phyloP scores from a whole-genome alignment of 352 stramenopile genomes.

The Phytophthora colocasiae region DNA sequence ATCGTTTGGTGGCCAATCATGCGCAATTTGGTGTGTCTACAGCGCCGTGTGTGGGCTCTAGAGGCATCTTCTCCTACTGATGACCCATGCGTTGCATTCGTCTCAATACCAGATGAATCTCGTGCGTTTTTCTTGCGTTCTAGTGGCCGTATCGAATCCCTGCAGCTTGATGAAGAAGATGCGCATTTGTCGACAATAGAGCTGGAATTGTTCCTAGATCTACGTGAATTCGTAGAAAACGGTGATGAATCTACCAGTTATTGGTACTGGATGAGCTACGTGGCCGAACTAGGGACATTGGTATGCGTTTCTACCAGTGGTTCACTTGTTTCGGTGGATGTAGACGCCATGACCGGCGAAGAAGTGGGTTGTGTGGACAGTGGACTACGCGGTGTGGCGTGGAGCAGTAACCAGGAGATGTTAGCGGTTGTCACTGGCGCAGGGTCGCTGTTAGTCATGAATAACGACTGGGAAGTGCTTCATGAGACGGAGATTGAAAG shows the following conservation, averaged over 20 bases:
- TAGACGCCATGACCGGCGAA: slow-evolving; percentile 53
- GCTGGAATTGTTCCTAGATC: slow-evolving; percentile 26
- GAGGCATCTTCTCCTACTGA: slow-evolving; percentile 3
- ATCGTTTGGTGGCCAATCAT: slow-evolving; percentile 34
- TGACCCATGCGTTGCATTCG: slow-evolving; percentile 33
- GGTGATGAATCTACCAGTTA: background rate
- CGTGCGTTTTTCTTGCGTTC: slow-evolving; percentile 45
- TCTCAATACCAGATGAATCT: slow-evolving; percentile 42
- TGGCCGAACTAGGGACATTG: slow-evolving; percentile 64
- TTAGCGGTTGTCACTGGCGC: slow-evolving; percentile 69
- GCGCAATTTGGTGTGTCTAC: slow-evolving; percentile 70
- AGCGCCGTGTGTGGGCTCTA: slow-evolving; percentile 53
- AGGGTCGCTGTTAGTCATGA: slow-evolving; percentile 76
- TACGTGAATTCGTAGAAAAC: slow-evolving; percentile 40
- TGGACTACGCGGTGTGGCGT: slow-evolving; percentile 68
- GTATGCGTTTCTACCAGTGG: slow-evolving; percentile 63
- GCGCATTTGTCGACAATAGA: slow-evolving; percentile 20
- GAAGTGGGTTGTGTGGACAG: slow-evolving; percentile 74
- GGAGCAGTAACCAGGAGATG: slow-evolving; percentile 77
- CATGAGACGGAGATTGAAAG: slow-evolving; percentile 62
- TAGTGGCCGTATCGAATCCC: slow-evolving; percentile 41
- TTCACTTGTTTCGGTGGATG: slow-evolving; percentile 57
- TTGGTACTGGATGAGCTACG: slow-evolving; percentile 75
- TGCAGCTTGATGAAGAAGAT: slow-evolving; percentile 39
- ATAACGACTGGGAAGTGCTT: slow-evolving; percentile 79